These are phyloP conservation scores for Syzygium aqueum DNA, from an alignment of 345 rosid genomes.

Conservation along the genomic window DNA sequence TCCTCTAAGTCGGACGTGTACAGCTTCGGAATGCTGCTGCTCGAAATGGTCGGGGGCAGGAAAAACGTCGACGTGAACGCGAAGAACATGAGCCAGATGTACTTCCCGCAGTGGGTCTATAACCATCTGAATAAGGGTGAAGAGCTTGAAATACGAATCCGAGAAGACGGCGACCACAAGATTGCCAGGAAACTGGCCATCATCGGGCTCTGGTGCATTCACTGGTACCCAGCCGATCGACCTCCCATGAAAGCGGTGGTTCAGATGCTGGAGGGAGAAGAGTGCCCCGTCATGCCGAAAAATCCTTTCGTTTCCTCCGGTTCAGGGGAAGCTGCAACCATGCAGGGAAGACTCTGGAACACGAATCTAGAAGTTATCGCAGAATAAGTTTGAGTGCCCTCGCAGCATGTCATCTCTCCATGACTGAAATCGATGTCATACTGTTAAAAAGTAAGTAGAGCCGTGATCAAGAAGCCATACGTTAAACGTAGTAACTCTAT, in stretches of 20 bases:
- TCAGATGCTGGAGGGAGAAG: not conserved
- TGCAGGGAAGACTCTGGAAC: not conserved
- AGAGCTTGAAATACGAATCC: not conserved
- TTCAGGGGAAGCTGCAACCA: not conserved
- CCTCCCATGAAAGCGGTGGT: not conserved
- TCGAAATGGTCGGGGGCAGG: too few relatives aligned
- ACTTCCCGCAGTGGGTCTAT: constrained; percentile 9
- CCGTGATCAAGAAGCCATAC: not conserved
- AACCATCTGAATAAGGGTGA: not conserved
- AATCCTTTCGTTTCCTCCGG: constrained; percentile 5
- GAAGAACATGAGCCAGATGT: not conserved
- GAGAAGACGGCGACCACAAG: not conserved
- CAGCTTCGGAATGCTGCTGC: too few relatives aligned
- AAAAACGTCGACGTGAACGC: not conserved
- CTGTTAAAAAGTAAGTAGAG: not conserved
- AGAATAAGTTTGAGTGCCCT: not conserved
- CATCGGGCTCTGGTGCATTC: constrained; percentile 8
- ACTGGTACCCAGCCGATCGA: constrained; percentile 9
- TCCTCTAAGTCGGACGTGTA: not conserved
- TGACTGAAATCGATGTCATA: not conserved
- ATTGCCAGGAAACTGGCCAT: constrained; percentile 14
- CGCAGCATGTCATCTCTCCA: not conserved
- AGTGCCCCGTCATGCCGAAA: not conserved
- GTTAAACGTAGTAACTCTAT: not conserved
- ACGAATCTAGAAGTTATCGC: not conserved